Percentiles rank a stretch among this genome's conserved stretches.
phyloP scores from a whole-genome alignment of 257 asterid genomes.

The Solanum gandarillasii region DNA sequence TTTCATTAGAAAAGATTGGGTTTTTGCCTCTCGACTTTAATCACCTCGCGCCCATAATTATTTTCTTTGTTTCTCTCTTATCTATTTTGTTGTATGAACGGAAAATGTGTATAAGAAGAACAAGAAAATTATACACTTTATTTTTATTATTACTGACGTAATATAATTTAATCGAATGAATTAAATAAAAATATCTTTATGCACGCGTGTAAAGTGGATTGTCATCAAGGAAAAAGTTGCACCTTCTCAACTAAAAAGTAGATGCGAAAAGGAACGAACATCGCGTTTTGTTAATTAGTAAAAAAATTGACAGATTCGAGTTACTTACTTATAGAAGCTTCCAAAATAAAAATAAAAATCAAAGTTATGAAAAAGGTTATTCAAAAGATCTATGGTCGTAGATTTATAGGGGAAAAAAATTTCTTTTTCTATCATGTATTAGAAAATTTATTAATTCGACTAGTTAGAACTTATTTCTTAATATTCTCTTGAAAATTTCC shows the following conservation, averaged over 20 bases:
- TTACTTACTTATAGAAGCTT: background rate
- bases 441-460: background rate
- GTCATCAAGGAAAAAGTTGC: background rate
- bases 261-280: background rate
- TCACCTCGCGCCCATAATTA: no score
- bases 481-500: background rate
- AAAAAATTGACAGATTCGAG: background rate
- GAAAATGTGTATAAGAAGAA: background rate
- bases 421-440: no score
- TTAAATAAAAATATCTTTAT: background rate
- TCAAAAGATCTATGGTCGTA: background rate
- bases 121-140: background rate
- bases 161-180: background rate
- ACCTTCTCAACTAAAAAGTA: background rate
- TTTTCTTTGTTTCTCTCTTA: no score
- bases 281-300: background rate
- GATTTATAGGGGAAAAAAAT: background rate
- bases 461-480: background rate
- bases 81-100: no score
- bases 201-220: background rate
- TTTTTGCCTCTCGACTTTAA: no score
- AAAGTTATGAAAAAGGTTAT: background rate
- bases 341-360: background rate
- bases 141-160: no score
- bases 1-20: no score